Conservation (phyloP, 257 asterid genomes). For the Buddleja alternifolia region DNA sequence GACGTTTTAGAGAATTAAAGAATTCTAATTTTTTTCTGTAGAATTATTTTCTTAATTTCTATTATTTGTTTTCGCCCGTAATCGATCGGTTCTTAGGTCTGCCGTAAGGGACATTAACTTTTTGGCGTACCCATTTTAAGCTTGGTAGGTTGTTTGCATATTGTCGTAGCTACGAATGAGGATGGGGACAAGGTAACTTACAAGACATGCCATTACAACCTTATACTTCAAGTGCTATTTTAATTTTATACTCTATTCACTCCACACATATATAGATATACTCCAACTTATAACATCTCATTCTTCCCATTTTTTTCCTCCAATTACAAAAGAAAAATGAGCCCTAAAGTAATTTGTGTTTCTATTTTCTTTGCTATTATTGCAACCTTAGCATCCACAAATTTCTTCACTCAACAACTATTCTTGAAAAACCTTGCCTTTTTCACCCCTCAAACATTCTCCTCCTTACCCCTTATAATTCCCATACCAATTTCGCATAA, state of each 20-base stretch:
- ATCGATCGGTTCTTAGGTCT: too few relatives aligned
- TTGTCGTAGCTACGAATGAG: conserved; percentile 36
- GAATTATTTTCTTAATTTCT: too few relatives aligned
- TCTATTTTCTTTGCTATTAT: conserved; percentile 53
- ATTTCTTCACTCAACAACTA: conserved; percentile 22
- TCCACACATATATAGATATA: too few relatives aligned
- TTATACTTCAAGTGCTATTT: conserved; percentile 53
- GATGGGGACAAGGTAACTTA: conserved; percentile 58
- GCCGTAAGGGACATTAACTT: conserved; percentile 12
- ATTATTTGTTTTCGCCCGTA: too few relatives aligned
- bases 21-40: too few relatives aligned
- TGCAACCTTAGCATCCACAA: conserved; percentile 56
- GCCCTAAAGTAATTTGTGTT: conserved; percentile 39
- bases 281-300: conserved; percentile 24
- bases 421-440: conserved; percentile 16
- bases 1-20: too few relatives aligned
- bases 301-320: not conserved
- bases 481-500: not conserved
- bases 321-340: conserved; percentile 36
- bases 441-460: conserved; percentile 33
- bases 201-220: conserved; percentile 65
- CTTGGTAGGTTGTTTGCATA: conserved; percentile 46
- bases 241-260: conserved; percentile 21
- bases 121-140: conserved; percentile 22
- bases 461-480: not conserved